Conservation (phyloP, 352 stramenopile genomes). For the Globisporangium spiculum region DNA sequence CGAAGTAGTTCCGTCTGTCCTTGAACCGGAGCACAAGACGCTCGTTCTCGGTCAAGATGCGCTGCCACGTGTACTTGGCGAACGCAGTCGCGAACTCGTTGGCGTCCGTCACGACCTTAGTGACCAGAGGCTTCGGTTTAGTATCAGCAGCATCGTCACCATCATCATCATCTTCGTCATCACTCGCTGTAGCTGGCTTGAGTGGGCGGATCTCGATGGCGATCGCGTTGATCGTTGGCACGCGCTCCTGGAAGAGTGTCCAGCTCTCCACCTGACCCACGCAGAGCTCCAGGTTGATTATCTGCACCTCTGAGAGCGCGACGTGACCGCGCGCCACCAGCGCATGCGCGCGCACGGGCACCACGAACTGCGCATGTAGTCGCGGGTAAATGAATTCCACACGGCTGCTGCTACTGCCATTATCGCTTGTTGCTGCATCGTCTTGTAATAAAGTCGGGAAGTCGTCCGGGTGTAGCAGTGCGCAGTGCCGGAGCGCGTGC, state of each 20-base stretch:
- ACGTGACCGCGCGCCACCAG: conserved; percentile 47
- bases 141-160: conserved; percentile 19
- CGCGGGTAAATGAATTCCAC: conserved; percentile 56
- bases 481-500: conserved; percentile 41
- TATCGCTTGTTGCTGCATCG: neutral
- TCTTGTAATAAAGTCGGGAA: conserved; percentile 32
- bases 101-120: conserved; percentile 38
- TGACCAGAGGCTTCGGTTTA: neutral
- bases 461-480: conserved; percentile 56
- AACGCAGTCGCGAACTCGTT: conserved; percentile 54
- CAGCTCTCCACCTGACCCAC: conserved; percentile 66
- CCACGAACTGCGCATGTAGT: conserved; percentile 75
- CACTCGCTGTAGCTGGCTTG: neutral
- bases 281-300: conserved; percentile 84
- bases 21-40: conserved; percentile 55
- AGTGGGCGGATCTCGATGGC: conserved; percentile 74
- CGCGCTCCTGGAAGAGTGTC: conserved; percentile 66
- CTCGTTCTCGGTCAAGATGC: conserved; percentile 79
- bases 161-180: conserved; percentile 13
- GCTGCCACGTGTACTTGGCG: conserved; percentile 47
- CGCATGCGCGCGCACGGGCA: conserved; percentile 41
- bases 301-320: conserved; percentile 55
- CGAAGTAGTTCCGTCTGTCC: conserved; percentile 57
- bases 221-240: conserved; percentile 38
- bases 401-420: neutral